phyloP scores from a whole-genome alignment of 148 eudicot species.

The Nepenthes gracilis region DNA sequence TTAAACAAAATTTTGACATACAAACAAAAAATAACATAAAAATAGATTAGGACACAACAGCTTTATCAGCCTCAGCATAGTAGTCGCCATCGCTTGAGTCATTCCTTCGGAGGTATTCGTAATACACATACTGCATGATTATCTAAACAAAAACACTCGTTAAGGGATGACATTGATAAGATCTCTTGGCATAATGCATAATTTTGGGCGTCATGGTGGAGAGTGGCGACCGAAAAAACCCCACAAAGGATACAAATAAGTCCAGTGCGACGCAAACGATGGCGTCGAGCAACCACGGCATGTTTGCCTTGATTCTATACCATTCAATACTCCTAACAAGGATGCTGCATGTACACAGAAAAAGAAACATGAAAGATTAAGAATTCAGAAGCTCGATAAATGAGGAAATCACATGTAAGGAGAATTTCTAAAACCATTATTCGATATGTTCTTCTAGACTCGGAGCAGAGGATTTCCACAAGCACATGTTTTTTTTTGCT shows the following conservation, averaged over 20 bases:
- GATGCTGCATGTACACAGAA: conserved; percentile 45
- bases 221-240: background rate
- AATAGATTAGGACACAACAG: conserved; percentile 10
- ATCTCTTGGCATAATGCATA: background rate
- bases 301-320: conserved; percentile 56
- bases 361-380: background rate
- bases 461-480: too few relatives aligned
- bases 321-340: conserved; percentile 54
- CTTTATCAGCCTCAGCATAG: conserved; percentile 27
- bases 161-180: conserved; percentile 25
- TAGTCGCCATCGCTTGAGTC: conserved; percentile 16
- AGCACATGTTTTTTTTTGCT: too few relatives aligned
- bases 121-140: conserved; percentile 78
- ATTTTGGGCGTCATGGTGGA: too few relatives aligned
- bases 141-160: conserved; percentile 39
- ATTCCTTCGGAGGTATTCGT: conserved; percentile 36
- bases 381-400: background rate
- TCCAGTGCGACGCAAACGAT: conserved; percentile 72
- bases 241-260: conserved; percentile 69
- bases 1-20: too few relatives aligned
- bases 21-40: too few relatives aligned
- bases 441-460: background rate
- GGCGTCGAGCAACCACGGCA: conserved; percentile 98
- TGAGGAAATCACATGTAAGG: too few relatives aligned
- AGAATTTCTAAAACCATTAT: background rate